Percentiles rank a stretch among this genome's conserved stretches.
phyloP scores from a whole-genome alignment of 805 yeast genomes.

The Kurtzmaniella fragi region DNA sequence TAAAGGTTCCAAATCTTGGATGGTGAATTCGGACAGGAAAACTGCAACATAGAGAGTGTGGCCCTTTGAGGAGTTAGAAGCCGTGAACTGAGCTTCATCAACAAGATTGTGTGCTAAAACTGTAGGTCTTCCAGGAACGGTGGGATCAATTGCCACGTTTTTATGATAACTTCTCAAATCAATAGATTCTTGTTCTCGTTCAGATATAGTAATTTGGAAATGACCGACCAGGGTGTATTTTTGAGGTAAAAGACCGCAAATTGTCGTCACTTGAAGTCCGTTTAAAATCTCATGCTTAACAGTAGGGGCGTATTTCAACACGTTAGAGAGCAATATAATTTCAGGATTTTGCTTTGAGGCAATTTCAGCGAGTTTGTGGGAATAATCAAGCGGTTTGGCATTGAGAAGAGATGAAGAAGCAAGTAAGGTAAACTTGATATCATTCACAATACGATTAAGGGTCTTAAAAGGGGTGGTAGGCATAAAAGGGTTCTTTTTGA shows the following conservation, averaged over 20 bases:
- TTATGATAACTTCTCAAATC: no score
- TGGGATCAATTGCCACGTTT: no score
- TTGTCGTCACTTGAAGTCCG: no score
- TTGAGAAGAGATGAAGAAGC: conserved; percentile 19
- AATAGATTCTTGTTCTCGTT: no score
- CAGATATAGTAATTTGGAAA: no score
- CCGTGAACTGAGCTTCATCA: conserved; percentile 32
- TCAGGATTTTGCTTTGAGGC: conserved; percentile 4
- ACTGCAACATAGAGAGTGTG: conserved; percentile 48
- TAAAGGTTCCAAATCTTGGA: conserved; percentile 39
- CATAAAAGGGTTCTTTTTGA: conserved; percentile 16
- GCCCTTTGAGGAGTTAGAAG: conserved; percentile 17
- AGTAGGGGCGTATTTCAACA: conserved; percentile 27
- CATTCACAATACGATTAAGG: conserved; percentile 62
- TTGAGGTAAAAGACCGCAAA: no score
- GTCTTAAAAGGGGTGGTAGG: conserved; percentile 48
- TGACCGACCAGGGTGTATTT: no score
- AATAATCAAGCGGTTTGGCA: conserved; percentile 34
- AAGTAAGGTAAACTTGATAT: conserved; percentile 37
- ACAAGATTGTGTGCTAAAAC: conserved; percentile 9
- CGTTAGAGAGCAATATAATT: conserved; percentile 30
- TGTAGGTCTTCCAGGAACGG: conserved; percentile 1
- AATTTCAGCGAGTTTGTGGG: conserved; percentile 13
- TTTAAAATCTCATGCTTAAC: conserved; percentile 12
- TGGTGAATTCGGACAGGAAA: conserved; percentile 45